Evolutionary conservation across 345 rosid genomes (phyloP).

Genomic region (Leavenworthia alabamica): DNA sequence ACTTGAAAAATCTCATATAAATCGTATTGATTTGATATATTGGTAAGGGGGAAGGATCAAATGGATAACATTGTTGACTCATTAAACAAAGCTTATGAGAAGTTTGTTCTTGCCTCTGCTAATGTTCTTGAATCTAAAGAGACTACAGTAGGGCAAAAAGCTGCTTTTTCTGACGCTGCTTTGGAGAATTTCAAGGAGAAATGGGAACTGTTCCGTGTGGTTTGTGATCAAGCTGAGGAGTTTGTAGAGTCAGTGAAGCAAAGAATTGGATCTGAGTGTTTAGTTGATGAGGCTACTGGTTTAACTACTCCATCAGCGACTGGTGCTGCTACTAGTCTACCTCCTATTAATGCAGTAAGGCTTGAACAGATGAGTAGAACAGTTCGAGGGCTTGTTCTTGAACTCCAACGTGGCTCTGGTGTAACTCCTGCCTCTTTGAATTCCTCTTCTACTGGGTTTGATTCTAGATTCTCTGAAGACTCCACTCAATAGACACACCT

Average conservation of each 20-base stretch:
- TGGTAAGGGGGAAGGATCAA: neutral
- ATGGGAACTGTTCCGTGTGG: slow-evolving; percentile 86
- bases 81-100: slow-evolving; percentile 69
- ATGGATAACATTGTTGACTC: slow-evolving; percentile 79
- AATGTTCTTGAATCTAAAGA: slow-evolving; percentile 75
- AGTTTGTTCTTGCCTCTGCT: slow-evolving; percentile 67
- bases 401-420: slow-evolving; percentile 79
- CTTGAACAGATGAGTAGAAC: slow-evolving; percentile 99
- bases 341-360: slow-evolving; percentile 85
- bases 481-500: too few species aligned
- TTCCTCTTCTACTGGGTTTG: slow-evolving; percentile 70
- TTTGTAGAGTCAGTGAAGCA: slow-evolving; percentile 89
- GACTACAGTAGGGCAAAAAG: slow-evolving; percentile 44
- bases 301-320: slow-evolving; percentile 34
- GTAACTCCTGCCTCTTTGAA: slow-evolving; percentile 41
- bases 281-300: slow-evolving; percentile 84
- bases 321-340: slow-evolving; percentile 43
- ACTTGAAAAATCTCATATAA: too few species aligned
- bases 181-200: slow-evolving; percentile 84
- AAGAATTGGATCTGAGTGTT: slow-evolving; percentile 85
- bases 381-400: slow-evolving; percentile 89
- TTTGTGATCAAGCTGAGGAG: slow-evolving; percentile 96
- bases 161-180: slow-evolving; percentile 50
- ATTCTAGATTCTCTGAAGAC: too few species aligned
- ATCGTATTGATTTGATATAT: too few species aligned